A percentile compares a stretch with the other conserved stretches of the same genome.
phyloP scores from a whole-genome alignment of 345 rosid species.

The Dipteronia dyeriana region DNA sequence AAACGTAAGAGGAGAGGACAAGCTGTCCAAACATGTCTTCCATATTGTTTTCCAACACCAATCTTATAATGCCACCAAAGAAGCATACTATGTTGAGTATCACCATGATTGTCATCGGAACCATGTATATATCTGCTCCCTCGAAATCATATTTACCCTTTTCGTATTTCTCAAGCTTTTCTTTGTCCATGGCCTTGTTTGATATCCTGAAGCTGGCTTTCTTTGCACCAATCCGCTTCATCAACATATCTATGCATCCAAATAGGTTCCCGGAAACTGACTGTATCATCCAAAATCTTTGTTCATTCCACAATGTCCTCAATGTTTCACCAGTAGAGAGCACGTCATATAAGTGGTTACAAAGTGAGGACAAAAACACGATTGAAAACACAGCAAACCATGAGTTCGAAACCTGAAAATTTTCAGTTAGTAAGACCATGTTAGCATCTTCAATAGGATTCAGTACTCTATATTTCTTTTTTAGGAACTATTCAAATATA shows the following conservation, averaged over 20 bases:
- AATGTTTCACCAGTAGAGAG: background rate
- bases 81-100: background rate
- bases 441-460: no score
- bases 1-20: background rate
- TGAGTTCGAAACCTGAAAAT: background rate
- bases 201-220: background rate
- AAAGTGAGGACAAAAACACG: background rate
- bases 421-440: background rate
- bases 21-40: constrained; percentile 1
- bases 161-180: background rate
- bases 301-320: constrained; percentile 9
- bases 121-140: background rate
- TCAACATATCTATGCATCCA: background rate
- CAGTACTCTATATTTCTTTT: background rate
- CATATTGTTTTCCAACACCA: background rate
- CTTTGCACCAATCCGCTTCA: background rate
- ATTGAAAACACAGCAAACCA: background rate
- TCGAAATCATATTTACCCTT: constrained; percentile 8
- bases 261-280: background rate
- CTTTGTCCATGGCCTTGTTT: constrained; percentile 9
- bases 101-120: background rate
- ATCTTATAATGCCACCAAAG: background rate
- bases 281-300: constrained; percentile 12
- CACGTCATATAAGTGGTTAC: background rate
- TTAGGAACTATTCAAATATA: no score